Percentiles rank a stretch among this genome's conserved stretches.
These are phyloP conservation scores for Phytophthora quininea DNA, from an alignment of 352 stramenopile species.

Conservation along the genomic window DNA sequence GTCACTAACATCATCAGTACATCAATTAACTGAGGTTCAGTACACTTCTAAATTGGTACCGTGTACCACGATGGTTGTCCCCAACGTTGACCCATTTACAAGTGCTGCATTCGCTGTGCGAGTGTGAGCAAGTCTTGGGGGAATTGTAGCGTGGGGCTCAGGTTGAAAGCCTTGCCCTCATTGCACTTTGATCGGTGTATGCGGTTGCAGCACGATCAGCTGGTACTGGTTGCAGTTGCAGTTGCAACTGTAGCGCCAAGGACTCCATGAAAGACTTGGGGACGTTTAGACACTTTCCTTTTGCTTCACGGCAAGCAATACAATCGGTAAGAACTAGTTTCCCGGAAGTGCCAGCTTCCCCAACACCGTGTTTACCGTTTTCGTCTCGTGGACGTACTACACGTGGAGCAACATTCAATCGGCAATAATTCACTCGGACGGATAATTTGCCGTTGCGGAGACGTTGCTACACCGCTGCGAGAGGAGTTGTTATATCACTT, in stretches of 20 bases:
- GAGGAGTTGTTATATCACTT: too few relatives aligned
- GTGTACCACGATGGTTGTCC: neutral
- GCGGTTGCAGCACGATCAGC: neutral
- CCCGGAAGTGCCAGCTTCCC: conserved; percentile 22
- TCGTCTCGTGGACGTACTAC: conserved; percentile 24
- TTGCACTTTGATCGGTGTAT: neutral
- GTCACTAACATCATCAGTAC: neutral
- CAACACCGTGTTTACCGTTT: conserved; percentile 13
- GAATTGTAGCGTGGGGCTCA: neutral
- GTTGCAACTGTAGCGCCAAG: neutral
- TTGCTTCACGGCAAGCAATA: conserved; percentile 15
- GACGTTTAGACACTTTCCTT: conserved; percentile 1
- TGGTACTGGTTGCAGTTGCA: neutral
- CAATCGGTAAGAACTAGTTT: conserved; percentile 12
- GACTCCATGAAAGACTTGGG: neutral
- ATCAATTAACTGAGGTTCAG: neutral
- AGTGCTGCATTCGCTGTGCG: neutral
- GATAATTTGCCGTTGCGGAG: too few relatives aligned
- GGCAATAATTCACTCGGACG: too few relatives aligned
- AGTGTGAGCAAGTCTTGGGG: neutral
- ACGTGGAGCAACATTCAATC: neutral
- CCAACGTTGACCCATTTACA: too few relatives aligned
- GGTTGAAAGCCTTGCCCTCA: neutral
- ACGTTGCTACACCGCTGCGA: too few relatives aligned
- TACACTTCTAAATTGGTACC: neutral